Conservation (phyloP, 768 basidiomycete genomes). For the Trametes sanguinea region DNA sequence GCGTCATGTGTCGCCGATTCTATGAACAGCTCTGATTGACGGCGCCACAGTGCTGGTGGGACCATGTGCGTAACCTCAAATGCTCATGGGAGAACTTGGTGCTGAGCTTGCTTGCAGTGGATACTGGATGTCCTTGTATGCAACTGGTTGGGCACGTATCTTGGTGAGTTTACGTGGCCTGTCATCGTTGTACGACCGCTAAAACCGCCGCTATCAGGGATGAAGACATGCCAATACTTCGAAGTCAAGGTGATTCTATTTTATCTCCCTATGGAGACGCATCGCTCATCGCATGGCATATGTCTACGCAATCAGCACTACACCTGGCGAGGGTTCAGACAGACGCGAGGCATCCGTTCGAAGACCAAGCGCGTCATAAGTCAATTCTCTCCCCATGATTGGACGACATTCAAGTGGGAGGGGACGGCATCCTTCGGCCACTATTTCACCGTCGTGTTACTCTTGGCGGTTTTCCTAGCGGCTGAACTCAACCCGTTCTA, state of each 20-base stretch:
- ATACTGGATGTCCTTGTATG: conserved; percentile 83
- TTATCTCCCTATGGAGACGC: conserved; percentile 16
- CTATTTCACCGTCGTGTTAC: conserved; percentile 71
- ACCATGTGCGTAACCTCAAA: conserved; percentile 60
- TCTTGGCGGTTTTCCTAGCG: conserved; percentile 77
- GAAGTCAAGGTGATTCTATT: conserved; percentile 73
- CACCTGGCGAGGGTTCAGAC: conserved; percentile 81
- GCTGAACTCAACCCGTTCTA: conserved; percentile 90
- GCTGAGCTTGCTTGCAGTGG: conserved; percentile 55
- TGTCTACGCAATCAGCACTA: conserved; percentile 56
- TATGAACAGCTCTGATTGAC: conserved; percentile 14
- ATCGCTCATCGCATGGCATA: background rate
- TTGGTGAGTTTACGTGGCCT: conserved; percentile 48
- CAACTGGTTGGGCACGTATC: conserved; percentile 86
- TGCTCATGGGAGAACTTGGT: conserved; percentile 9
- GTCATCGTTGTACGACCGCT: conserved; percentile 15
- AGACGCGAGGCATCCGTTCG: conserved; percentile 73
- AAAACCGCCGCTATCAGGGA: conserved; percentile 48
- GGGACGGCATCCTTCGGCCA: conserved; percentile 72
- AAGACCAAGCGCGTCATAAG: conserved; percentile 79
- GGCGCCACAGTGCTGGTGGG: conserved; percentile 80
- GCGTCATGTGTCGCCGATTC: conserved; percentile 31
- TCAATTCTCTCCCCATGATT: conserved; percentile 87
- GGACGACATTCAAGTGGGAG: conserved; percentile 88
- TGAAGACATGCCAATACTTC: conserved; percentile 85